Evolutionary conservation across 2,329 filamentous ascomycete species (phyloP), one percentile per base, ranked within the genome.

Genomic region (Cladorrhinum sp.): DNA sequence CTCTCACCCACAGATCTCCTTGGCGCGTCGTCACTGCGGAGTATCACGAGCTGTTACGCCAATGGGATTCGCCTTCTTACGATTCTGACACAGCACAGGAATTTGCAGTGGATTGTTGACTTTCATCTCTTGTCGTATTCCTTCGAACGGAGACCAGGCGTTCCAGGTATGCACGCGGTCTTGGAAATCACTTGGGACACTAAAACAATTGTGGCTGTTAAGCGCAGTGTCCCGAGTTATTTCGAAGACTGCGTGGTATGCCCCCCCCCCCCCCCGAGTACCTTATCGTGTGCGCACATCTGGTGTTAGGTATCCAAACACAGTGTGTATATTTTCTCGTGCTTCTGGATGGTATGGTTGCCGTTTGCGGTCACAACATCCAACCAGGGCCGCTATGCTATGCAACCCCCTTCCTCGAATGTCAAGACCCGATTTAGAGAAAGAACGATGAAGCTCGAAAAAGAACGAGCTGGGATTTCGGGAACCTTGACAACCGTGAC

Each of bases 311-410:
- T 29, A 16, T 36, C 9, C 32, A 36, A 36, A 36, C 32, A 13
- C 7, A n/a, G n/a, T 36, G 32, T 12, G 32, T 13, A 36, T 36
- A 8, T 36, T 36, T 13, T 36, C 32, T 13, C 32, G 32, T 13
- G 16, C 8, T 36, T 56, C 38, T 22, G 29, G 12, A 13, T 49
- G 53, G 29, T 20, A 13, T 49, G 53, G 36, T 27, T 49, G 18
- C 53, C 53, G 53, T 56, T 56, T 56, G 32, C 53, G 53, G 53
- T 32, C 53, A 56, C 25, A 55, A 45, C 36, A 55, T 55, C 48
- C 9, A 4, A 54, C 27, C 29, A 38, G 32, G 52, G 29, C 52
- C 29, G 20, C 9, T 41, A 10, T 8, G 29, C 25, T n/a, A 24
- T 36, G 52, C 52, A 22, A 23, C 27, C 41, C 16, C 8, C 3